Evolutionary conservation across 768 basidiomycete genomes (phyloP).

Genomic region (Cantharellus cinnabarinus): DNA sequence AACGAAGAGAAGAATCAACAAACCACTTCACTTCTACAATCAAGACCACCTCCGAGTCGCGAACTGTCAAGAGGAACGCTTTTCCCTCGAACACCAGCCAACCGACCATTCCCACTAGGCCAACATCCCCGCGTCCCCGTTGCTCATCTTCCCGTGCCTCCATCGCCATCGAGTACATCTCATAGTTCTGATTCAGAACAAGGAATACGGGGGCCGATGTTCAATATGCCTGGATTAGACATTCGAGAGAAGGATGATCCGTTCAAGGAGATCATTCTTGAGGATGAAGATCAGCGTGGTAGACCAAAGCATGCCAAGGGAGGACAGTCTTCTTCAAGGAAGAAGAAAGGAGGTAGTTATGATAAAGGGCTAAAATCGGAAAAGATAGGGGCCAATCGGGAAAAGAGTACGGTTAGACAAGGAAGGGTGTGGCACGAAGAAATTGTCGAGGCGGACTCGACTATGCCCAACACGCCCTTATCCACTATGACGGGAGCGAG

Average conservation of each 20-base stretch:
- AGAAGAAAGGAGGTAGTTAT: not conserved
- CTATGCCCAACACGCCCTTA: not conserved
- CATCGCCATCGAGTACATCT: not conserved
- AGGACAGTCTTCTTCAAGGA: not conserved
- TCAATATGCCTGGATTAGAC: not conserved
- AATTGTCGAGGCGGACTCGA: not conserved
- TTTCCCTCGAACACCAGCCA: not conserved
- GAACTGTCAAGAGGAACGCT: not conserved
- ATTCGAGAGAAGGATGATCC: not conserved
- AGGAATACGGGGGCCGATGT: not conserved
- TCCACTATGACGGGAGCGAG: not conserved
- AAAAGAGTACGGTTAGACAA: not conserved
- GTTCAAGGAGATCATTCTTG: not conserved
- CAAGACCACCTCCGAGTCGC: not conserved
- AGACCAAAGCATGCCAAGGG: not conserved
- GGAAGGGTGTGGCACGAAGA: not conserved
- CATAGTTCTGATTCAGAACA: not conserved
- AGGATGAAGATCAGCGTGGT: not conserved
- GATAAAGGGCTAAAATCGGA: not conserved
- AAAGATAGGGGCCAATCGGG: not conserved
- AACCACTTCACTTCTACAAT: not conserved
- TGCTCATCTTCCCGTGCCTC: not conserved
- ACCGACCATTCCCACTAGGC: not conserved
- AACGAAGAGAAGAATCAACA: too few species aligned
- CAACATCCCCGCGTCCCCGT: not conserved